Evolutionary conservation across 768 basidiomycete species (phyloP).

Genomic region (Amanita muscaria): DNA sequence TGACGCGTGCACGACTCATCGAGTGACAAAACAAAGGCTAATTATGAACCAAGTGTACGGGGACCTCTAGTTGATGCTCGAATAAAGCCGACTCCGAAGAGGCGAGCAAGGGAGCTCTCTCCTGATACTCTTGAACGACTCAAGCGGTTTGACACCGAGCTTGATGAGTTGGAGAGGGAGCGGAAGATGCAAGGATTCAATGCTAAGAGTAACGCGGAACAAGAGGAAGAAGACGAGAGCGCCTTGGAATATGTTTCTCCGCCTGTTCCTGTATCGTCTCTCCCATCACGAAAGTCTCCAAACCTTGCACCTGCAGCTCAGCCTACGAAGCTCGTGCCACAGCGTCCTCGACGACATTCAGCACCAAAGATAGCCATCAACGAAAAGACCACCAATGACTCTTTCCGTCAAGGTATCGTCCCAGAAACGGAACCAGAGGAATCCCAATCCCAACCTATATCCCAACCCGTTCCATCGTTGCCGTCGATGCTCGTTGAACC

Average conservation of each 20-base stretch:
- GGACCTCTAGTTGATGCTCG: background rate
- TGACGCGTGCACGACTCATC: too few relatives aligned
- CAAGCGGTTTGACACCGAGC: conserved; percentile 2
- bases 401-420: background rate
- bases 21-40: conserved; percentile 13
- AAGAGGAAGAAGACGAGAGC: background rate
- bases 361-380: background rate
- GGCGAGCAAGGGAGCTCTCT: background rate
- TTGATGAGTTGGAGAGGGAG: background rate
- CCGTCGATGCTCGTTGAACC: conserved; percentile 6
- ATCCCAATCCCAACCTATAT: conserved; percentile 2
- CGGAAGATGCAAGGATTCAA: background rate
- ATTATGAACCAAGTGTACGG: background rate
- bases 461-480: background rate
- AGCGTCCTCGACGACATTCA: background rate
- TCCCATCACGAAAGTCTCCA: background rate
- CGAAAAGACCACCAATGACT: background rate
- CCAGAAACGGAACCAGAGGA: conserved; percentile 7
- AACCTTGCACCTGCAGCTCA: background rate
- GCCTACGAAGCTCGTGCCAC: background rate
- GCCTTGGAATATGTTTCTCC: conserved; percentile 1
- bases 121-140: background rate
- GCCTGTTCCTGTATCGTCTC: background rate
- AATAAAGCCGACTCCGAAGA: background rate
- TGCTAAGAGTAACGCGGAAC: background rate